Conservation (phyloP, 2,329 filamentous ascomycete species). For the Trichoderma afroharzianum region DNA sequence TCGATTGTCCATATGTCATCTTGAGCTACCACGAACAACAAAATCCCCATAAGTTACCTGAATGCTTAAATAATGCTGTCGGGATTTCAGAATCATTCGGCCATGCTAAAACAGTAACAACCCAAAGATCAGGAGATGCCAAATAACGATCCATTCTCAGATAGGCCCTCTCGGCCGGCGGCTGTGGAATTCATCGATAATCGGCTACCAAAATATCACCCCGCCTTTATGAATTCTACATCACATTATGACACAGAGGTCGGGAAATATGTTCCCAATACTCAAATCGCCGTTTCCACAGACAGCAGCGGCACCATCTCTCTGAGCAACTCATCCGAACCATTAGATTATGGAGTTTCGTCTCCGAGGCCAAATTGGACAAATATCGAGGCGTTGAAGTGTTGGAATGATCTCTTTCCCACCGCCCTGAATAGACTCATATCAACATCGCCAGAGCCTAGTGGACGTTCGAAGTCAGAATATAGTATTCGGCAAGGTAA, state of each 20-base stretch:
- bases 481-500: neutral
- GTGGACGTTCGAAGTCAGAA: neutral
- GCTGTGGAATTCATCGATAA: neutral
- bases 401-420: neutral
- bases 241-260: neutral
- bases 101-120: neutral
- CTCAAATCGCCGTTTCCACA: neutral
- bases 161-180: neutral
- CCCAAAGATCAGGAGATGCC: neutral
- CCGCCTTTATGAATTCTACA: neutral
- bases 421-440: neutral
- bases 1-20: neutral
- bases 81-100: neutral
- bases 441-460: neutral
- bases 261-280: neutral
- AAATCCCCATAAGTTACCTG: neutral
- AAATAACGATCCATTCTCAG: neutral
- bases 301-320: neutral
- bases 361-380: neutral
- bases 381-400: neutral
- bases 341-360: neutral
- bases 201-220: neutral
- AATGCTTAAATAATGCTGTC: neutral
- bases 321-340: neutral
- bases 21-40: neutral